Evolutionary conservation across 2,329 filamentous ascomycete species (phyloP).

Genomic region (Periglandula ipomoeae): DNA sequence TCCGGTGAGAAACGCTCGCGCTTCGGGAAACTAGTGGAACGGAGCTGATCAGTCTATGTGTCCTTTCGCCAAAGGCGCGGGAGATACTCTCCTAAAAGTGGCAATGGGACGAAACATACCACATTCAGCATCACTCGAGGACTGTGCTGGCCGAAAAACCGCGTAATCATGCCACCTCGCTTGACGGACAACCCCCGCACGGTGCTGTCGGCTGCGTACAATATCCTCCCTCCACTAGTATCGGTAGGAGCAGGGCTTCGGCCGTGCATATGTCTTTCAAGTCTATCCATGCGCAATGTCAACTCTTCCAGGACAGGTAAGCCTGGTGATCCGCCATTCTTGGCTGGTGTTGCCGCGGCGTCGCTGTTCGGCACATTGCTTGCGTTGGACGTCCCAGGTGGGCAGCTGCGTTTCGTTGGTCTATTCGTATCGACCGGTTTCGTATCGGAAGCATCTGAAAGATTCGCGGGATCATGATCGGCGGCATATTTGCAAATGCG

Average conservation of each 20-base stretch:
- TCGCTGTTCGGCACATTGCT: constrained; percentile 17
- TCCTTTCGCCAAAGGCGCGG: no score
- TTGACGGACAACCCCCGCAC: constrained; percentile 43
- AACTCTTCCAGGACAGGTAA: constrained; percentile 37
- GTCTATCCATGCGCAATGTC: constrained; percentile 38
- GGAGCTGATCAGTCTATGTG: background rate
- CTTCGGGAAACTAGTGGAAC: constrained; percentile 8
- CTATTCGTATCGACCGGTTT: constrained; percentile 24
- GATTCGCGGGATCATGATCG: constrained; percentile 35
- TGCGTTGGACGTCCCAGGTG: constrained; percentile 15
- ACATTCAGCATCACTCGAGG: constrained; percentile 44
- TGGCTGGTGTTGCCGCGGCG: constrained; percentile 15
- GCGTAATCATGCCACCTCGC: constrained; percentile 34
- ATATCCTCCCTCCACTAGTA: constrained; percentile 20
- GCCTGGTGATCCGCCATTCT: constrained; percentile 23
- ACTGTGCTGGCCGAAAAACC: constrained; percentile 45
- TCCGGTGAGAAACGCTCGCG: constrained; percentile 7
- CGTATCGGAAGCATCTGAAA: constrained; percentile 40
- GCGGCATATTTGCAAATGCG: constrained; percentile 44
- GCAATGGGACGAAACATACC: constrained; percentile 26
- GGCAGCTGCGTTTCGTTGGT: constrained; percentile 30
- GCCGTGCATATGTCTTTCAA: constrained; percentile 41
- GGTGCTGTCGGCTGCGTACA: constrained; percentile 32
- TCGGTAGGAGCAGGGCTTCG: constrained; percentile 32
- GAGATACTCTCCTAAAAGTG: no score